These are phyloP conservation scores for Conidiobolus incongruus DNA, from an alignment of 371 early-diverging fungal genomes.

Conservation along the genomic window DNA sequence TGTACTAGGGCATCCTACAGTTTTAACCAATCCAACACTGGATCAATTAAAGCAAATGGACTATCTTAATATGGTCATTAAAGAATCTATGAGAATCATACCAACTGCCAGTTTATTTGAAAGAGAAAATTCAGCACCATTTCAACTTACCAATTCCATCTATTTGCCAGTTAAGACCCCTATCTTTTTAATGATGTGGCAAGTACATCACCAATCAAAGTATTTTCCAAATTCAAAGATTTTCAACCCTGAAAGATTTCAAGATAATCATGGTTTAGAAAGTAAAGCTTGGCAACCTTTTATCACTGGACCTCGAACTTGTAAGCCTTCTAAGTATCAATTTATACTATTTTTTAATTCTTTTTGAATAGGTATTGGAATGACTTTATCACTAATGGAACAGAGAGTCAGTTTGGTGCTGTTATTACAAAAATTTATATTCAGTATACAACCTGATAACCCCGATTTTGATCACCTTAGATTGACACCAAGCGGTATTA, in stretches of 20 bases:
- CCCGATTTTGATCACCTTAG: too few relatives aligned
- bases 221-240: background rate
- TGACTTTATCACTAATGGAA: conserved; percentile 25
- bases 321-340: too few relatives aligned
- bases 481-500: too few relatives aligned
- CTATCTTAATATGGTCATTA: background rate
- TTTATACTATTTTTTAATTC: too few relatives aligned
- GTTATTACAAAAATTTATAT: conserved; percentile 12
- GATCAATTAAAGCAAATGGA: background rate
- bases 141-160: too few relatives aligned
- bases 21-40: too few relatives aligned
- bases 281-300: background rate
- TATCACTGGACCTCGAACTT: background rate
- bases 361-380: conserved; percentile 11
- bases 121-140: too few relatives aligned
- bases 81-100: background rate
- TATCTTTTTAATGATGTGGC: background rate
- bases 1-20: background rate
- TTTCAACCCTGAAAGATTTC: background rate
- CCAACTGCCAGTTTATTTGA: too few relatives aligned
- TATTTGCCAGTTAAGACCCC: background rate
- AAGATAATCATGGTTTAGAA: background rate
- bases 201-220: background rate
- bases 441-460: too few relatives aligned
- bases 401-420: conserved; percentile 22